phyloP scores from a whole-genome alignment of 2,329 filamentous ascomycete genomes.

The Karstenula rhodostoma region DNA sequence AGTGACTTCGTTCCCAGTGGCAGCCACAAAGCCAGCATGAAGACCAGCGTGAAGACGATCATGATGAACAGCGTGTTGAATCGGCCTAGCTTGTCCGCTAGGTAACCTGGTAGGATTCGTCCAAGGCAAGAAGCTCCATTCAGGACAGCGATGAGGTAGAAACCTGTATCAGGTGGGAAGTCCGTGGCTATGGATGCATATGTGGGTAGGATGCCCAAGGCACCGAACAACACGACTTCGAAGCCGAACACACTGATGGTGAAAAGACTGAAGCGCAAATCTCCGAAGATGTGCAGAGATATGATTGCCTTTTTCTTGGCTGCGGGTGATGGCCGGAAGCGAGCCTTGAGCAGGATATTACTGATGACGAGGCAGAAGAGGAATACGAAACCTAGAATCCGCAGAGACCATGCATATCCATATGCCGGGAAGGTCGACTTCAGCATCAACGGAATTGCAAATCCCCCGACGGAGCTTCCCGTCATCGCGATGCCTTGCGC shows the following conservation, averaged over 20 bases:
- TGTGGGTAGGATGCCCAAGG: conserved; percentile 50
- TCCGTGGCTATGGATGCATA: conserved; percentile 49
- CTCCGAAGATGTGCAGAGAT: conserved; percentile 44
- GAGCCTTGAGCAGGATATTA: conserved; percentile 46
- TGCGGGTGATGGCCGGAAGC: conserved; percentile 39
- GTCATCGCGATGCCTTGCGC: conserved; percentile 52
- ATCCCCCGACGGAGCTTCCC: conserved; percentile 45
- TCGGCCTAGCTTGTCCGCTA: conserved; percentile 51
- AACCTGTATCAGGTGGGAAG: conserved; percentile 44
- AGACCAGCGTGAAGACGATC: conserved; percentile 44
- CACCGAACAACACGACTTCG: conserved; percentile 52
- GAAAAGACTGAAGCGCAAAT: conserved; percentile 46
- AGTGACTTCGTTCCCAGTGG: conserved; percentile 43
- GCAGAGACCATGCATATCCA: conserved; percentile 49
- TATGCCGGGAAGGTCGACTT: conserved; percentile 42
- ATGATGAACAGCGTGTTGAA: conserved; percentile 53
- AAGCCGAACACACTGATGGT: conserved; percentile 47
- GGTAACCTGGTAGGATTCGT: conserved; percentile 50
- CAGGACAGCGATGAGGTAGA: conserved; percentile 49
- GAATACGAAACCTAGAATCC: conserved; percentile 51
- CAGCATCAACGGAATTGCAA: conserved; percentile 49
- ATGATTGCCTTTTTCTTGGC: conserved; percentile 47
- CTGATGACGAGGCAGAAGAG: conserved; percentile 41
- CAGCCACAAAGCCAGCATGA: conserved; percentile 48
- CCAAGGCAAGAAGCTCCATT: conserved; percentile 54